Evolutionary conservation across 2,329 filamentous ascomycete species (phyloP).

Genomic region (Curvularia lunata): DNA sequence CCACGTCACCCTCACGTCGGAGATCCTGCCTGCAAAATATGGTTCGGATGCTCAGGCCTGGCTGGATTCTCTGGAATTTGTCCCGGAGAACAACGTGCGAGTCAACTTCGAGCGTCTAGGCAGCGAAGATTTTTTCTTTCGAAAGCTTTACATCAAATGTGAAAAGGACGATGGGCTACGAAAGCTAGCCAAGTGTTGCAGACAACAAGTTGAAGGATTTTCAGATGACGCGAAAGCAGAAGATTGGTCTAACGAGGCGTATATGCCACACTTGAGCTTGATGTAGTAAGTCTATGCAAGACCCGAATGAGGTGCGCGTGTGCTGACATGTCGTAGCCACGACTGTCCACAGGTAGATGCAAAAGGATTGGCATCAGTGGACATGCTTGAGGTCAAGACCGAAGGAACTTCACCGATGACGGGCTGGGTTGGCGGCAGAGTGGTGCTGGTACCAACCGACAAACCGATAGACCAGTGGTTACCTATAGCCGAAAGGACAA

Average conservation of each 20-base stretch:
- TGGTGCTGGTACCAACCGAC: slow-evolving; percentile 52
- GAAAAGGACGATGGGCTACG: slow-evolving; percentile 36
- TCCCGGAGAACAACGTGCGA: slow-evolving; percentile 20
- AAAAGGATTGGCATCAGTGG: slow-evolving; percentile 30
- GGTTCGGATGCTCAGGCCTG: slow-evolving; percentile 45
- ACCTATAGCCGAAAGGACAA: slow-evolving; percentile 40
- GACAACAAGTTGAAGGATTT: slow-evolving; percentile 35
- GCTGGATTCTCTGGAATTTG: slow-evolving; percentile 44
- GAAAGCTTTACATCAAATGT: slow-evolving; percentile 50
- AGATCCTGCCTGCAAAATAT: slow-evolving; percentile 38
- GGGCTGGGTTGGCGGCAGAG: slow-evolving; percentile 45
- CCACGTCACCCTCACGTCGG: slow-evolving; percentile 52
- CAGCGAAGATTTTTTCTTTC: slow-evolving; percentile 48
- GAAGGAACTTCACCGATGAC: slow-evolving; percentile 29
- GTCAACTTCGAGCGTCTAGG: slow-evolving; percentile 41
- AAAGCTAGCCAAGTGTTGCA: slow-evolving; percentile 37
- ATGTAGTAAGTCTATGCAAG: slow-evolving; percentile 49
- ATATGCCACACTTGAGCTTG: slow-evolving; percentile 50
- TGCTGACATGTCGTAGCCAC: slow-evolving; percentile 26
- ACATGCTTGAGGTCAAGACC: slow-evolving; percentile 34
- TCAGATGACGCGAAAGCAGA: slow-evolving; percentile 30
- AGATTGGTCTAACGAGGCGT: slow-evolving; percentile 43
- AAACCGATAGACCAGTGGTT: slow-evolving; percentile 48
- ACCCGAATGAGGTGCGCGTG: slow-evolving; percentile 7
- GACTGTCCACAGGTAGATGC: slow-evolving; percentile 33